A percentile compares a stretch with the other conserved stretches of the same genome.
Evolutionary conservation across 306 rosid species (phyloP).

Genomic region (Boehmeria nivea): DNA sequence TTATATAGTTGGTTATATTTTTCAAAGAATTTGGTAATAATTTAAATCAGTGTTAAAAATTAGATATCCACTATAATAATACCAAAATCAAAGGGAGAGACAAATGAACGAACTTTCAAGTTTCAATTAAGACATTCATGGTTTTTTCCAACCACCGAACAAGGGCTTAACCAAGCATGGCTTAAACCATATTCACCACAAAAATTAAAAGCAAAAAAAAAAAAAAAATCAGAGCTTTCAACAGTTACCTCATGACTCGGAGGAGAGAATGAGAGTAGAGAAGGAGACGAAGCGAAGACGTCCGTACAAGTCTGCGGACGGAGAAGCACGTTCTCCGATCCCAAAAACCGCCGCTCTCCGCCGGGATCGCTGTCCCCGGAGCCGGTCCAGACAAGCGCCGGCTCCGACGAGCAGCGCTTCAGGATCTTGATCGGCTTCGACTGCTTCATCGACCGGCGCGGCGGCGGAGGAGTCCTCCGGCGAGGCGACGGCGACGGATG

Average conservation of each 20-base stretch:
- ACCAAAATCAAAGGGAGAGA: no score
- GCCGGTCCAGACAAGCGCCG: conserved; percentile 21
- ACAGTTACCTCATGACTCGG: conserved; percentile 25
- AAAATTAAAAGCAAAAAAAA: not conserved
- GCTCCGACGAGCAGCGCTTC: conserved; percentile 61
- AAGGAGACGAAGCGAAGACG: conserved; percentile 51
- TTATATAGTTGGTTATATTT: no score
- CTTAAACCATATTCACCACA: no score
- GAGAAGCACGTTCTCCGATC: conserved; percentile 26
- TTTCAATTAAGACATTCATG: no score
- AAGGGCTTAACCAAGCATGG: no score
- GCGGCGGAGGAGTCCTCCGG: conserved; percentile 12
- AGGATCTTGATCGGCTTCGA: conserved; percentile 34
- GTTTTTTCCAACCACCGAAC: no score
- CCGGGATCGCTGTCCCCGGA: conserved; percentile 11
- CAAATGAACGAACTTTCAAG: no score
- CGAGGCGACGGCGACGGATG: conserved; percentile 41
- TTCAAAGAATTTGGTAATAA: no score
- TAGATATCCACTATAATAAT: no score
- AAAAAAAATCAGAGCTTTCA: not conserved
- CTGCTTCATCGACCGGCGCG: conserved; percentile 26
- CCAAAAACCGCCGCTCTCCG: not conserved
- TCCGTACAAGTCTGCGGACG: conserved; percentile 40
- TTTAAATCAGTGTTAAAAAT: no score
- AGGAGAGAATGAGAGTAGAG: conserved; percentile 39